phyloP scores from a whole-genome alignment of 2,329 filamentous ascomycete genomes.

The Sclerotinia minor region DNA sequence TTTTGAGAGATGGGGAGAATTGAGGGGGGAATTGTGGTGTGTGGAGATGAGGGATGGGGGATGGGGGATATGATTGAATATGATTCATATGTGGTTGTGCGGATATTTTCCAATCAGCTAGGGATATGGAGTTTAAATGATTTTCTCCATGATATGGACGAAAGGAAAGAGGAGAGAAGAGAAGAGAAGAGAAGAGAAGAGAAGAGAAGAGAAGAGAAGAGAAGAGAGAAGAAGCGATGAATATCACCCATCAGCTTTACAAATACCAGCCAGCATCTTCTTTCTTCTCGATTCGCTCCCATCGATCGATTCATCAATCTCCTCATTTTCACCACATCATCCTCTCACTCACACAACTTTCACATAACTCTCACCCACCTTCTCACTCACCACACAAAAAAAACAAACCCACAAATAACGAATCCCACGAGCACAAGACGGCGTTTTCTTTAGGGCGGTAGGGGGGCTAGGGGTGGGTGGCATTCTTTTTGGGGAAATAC shows the following conservation, averaged over 20 bases:
- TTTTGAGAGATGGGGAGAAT: not conserved
- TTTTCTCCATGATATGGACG: not conserved
- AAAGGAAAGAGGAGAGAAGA: not conserved
- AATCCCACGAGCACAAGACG: constrained; percentile 17
- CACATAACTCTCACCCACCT: not conserved
- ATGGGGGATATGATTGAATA: not conserved
- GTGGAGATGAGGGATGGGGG: no score
- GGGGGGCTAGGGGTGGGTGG: no score
- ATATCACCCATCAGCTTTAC: not conserved
- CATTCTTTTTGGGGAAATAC: no score
- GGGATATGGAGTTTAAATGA: not conserved
- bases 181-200: no score
- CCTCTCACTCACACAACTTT: not conserved
- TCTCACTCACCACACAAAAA: not conserved
- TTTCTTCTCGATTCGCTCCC: not conserved
- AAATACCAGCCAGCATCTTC: not conserved
- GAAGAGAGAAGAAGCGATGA: not conserved
- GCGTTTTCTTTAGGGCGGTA: no score
- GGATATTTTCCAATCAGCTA: not conserved
- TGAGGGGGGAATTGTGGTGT: not conserved
- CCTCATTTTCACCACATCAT: not conserved
- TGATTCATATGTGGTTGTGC: not conserved
- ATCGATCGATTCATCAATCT: not conserved
- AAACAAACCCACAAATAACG: constrained; percentile 12
- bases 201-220: no score